Evolutionary conservation across 345 rosid genomes (phyloP), one percentile per base, ranked within the genome.

Genomic region (Syzygium grande): DNA sequence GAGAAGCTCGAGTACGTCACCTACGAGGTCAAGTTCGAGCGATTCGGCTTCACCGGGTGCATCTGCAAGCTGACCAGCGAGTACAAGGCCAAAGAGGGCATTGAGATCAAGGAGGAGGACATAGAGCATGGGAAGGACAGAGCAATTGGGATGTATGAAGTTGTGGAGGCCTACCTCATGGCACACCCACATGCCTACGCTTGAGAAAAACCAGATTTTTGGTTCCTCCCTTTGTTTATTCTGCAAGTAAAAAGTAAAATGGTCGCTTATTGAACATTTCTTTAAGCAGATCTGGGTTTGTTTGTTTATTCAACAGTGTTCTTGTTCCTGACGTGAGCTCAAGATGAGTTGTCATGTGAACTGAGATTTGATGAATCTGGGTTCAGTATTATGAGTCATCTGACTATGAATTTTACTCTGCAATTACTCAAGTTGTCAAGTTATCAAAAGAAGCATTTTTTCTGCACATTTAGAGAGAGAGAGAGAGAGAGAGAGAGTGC

Each of bases 91-190:
- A 92, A 89, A 53, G 90, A 88, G 1, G 94, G 89, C 25, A 23
- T 87, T 51, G 87, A 88, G 68, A 87, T 94, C 58, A 90, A 88
- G 83, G 89, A 86, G 86, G 88, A 89, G 53, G 93, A 92, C 34
- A 90, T 91, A 52, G 91, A 90, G 89, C 86, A 88, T 29, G 92
- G 90, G 3, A 92, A 89, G 78, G 91, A 92, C 88, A 88, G 89
- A 58, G 86, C 93, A 10, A 78, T 92, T 43, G 93, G 91, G 41
- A 92, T 91, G 92, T 92, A 90, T 85, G 91, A 92, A 85, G 92
- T 92, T 87, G 89, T 92, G 51, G 93, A 92, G 51, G 93, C 93
- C 49, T 91, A 91, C 52, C 93, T 92, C 38, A 78, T 91, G 91
- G 92, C 91, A 34, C 89, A 92, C 61, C 93, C 92, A 53, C 88